phyloP scores from a whole-genome alignment of 139 green algal species.

The Chlamydomonas urium region DNA sequence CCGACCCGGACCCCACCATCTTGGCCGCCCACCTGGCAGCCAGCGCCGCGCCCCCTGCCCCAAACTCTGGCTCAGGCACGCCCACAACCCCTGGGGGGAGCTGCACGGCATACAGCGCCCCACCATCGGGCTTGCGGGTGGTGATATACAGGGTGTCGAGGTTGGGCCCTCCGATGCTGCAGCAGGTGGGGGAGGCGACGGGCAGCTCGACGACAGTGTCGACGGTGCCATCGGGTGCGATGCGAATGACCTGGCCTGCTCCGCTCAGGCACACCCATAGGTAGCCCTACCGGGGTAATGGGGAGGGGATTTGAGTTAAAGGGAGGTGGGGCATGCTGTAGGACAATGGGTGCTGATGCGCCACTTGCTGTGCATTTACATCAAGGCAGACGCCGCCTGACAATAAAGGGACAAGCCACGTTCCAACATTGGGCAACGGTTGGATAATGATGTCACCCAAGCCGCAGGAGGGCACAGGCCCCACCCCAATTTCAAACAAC shows the following conservation, averaged over 20 bases:
- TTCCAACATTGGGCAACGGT: no score
- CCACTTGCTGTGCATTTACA: no score
- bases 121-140: slow-evolving; percentile 8
- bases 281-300: no score
- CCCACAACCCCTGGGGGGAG: neutral
- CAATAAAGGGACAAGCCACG: no score
- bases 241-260: slow-evolving; percentile 1
- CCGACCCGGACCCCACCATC: neutral
- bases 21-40: neutral
- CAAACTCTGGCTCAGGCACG: slow-evolving; percentile 7
- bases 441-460: no score
- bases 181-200: slow-evolving; percentile 11
- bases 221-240: slow-evolving; percentile 1
- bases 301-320: no score
- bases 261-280: slow-evolving; percentile 10
- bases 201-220: slow-evolving; percentile 16
- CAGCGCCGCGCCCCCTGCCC: neutral
- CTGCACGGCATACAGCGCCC: slow-evolving; percentile 8
- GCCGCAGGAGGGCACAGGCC: no score
- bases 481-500: no score
- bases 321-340: no score
- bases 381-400: no score
- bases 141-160: slow-evolving; percentile 14
- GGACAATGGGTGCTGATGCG: no score
- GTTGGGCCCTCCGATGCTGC: slow-evolving; percentile 12